phyloP scores from a whole-genome alignment of 768 basidiomycete species.

The Xerocomus potaroensis region DNA sequence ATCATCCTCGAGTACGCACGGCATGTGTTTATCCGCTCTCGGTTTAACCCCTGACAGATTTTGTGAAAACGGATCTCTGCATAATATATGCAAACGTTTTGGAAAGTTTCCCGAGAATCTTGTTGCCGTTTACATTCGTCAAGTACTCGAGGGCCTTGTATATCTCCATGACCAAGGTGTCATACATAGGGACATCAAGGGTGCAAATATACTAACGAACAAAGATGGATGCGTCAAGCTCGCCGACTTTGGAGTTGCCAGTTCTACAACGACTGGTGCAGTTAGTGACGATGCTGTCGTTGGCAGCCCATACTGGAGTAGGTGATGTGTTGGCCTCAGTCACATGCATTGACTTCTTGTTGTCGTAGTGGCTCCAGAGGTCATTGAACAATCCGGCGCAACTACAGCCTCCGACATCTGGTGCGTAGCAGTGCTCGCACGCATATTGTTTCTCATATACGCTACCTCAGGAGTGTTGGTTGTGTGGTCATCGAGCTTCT shows the following conservation, averaged over 20 bases:
- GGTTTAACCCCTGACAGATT: slow-evolving; percentile 44
- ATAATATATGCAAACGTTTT: slow-evolving; percentile 93
- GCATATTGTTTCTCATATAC: neutral
- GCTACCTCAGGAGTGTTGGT: slow-evolving; percentile 65
- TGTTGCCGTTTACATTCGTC: slow-evolving; percentile 94
- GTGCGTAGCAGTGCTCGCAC: slow-evolving; percentile 35
- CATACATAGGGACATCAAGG: slow-evolving; percentile 98
- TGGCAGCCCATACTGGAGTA: slow-evolving; percentile 98
- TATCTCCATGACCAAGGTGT: slow-evolving; percentile 99
- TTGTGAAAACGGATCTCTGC: slow-evolving; percentile 97
- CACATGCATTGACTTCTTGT: slow-evolving; percentile 4
- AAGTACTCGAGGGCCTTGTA: slow-evolving; percentile 91
- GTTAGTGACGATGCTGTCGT: slow-evolving; percentile 89
- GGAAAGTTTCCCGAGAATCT: slow-evolving; percentile 98
- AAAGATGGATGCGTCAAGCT: slow-evolving; percentile 98
- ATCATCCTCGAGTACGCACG: slow-evolving; percentile 86
- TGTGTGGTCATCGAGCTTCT: slow-evolving; percentile 95
- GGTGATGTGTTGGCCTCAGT: slow-evolving; percentile 27
- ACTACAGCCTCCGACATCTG: slow-evolving; percentile 98
- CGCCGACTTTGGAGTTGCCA: slow-evolving; percentile 98
- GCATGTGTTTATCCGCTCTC: neutral
- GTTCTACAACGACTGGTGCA: slow-evolving; percentile 66
- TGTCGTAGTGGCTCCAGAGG: slow-evolving; percentile 88
- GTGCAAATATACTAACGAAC: slow-evolving; percentile 97
- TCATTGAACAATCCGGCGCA: slow-evolving; percentile 96